These are phyloP conservation scores for Boletus sensibilis DNA, from an alignment of 768 basidiomycete genomes.

Conservation along the genomic window DNA sequence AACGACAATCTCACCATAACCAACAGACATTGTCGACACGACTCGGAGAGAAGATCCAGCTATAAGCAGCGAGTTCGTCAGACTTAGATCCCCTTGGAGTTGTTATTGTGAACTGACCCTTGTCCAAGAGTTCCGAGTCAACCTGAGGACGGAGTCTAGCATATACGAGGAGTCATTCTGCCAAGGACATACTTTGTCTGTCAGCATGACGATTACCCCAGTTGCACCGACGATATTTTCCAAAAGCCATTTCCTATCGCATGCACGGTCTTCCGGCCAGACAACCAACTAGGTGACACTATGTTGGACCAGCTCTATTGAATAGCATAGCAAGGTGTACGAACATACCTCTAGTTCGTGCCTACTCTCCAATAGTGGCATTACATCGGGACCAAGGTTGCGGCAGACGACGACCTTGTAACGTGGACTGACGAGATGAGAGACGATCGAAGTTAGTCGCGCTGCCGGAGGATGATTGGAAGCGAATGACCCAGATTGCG, in stretches of 20 bases:
- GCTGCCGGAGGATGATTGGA: conserved; percentile 1
- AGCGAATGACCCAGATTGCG: conserved; percentile 27
- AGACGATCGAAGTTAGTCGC: conserved; percentile 29
- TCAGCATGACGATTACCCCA: conserved; percentile 63
- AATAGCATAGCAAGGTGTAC: not conserved
- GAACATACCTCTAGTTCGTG: conserved; percentile 52
- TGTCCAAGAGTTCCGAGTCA: conserved; percentile 56
- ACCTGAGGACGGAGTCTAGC: conserved; percentile 44
- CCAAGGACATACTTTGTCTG: conserved; percentile 59
- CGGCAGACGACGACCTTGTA: conserved; percentile 57
- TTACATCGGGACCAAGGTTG: conserved; percentile 60
- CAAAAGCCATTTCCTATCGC: conserved; percentile 69
- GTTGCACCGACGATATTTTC: conserved; percentile 64
- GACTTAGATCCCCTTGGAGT: not conserved
- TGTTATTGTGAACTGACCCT: conserved; percentile 31
- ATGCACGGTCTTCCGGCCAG: conserved; percentile 55
- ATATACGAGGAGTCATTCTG: not conserved
- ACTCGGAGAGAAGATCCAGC: conserved; percentile 75
- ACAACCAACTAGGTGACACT: conserved; percentile 42
- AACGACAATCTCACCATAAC: conserved; percentile 56
- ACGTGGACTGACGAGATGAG: conserved; percentile 24
- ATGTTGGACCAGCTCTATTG: not conserved
- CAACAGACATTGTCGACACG: conserved; percentile 94
- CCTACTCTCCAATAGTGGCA: conserved; percentile 52
- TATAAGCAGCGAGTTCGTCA: conserved; percentile 24